Evolutionary conservation across 2,329 filamentous ascomycete species (phyloP).

Genomic region (Fusarium pseudonygamai): DNA sequence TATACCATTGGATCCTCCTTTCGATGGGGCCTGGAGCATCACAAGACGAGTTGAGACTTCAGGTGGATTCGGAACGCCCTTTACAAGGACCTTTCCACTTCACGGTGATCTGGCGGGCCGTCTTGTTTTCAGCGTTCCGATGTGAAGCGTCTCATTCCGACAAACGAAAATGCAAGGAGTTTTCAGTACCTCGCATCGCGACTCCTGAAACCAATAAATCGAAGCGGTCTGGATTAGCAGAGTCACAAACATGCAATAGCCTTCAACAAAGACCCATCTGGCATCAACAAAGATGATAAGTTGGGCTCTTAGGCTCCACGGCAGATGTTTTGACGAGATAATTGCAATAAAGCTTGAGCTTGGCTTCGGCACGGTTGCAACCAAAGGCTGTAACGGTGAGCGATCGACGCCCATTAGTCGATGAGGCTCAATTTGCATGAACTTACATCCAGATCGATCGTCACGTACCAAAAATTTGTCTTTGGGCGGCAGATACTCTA

Average conservation of each 20-base stretch:
- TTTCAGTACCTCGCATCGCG: conserved; percentile 1
- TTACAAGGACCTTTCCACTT: conserved; percentile 25
- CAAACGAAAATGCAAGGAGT: conserved; percentile 16
- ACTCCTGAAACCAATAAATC: conserved; percentile 9
- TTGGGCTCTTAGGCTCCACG: conserved; percentile 23
- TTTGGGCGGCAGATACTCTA: background rate
- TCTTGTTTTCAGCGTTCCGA: conserved; percentile 17
- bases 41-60: conserved; percentile 36
- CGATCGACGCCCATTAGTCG: conserved; percentile 13
- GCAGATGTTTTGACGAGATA: background rate
- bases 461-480: conserved; percentile 1
- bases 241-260: background rate
- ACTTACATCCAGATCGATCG: conserved; percentile 28
- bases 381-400: conserved; percentile 4
- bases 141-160: conserved; percentile 33
- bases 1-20: conserved; percentile 41
- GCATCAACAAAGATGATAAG: conserved; percentile 16
- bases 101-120: conserved; percentile 23
- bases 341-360: conserved; percentile 4
- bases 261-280: conserved; percentile 15
- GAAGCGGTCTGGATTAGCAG: conserved; percentile 24
- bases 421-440: conserved; percentile 32
- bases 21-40: conserved; percentile 34
- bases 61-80: conserved; percentile 29
- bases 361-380: conserved; percentile 30